Evolutionary conservation across 129 eudicot genomes (phyloP).

Genomic region (Flaveria sonorensis): DNA sequence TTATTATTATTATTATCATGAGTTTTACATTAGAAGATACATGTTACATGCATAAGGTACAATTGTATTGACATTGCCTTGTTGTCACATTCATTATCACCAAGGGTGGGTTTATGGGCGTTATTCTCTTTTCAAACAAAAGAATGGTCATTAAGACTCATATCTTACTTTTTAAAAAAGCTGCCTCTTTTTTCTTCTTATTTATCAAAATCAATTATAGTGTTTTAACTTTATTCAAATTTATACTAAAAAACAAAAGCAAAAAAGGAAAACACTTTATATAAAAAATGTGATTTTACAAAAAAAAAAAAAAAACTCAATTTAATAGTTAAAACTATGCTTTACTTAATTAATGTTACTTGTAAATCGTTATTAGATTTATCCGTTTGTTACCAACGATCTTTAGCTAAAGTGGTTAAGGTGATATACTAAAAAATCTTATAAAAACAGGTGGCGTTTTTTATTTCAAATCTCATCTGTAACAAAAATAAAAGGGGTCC

Average conservation of each 20-base stretch:
- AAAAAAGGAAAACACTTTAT: not conserved
- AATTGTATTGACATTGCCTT: constrained; percentile 24
- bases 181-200: constrained; percentile 15
- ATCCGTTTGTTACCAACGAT: no score
- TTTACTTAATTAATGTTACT: no score
- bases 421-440: no score
- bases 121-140: constrained; percentile 28
- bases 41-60: constrained; percentile 15
- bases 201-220: constrained; percentile 15
- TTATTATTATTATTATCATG: no score
- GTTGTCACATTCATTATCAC: constrained; percentile 40
- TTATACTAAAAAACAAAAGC: not conserved
- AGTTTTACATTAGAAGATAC: not conserved
- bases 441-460: no score
- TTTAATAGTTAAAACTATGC: no score
- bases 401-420: no score
- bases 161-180: constrained; percentile 9
- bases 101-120: constrained; percentile 40
- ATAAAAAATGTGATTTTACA: not conserved
- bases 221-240: constrained; percentile 16
- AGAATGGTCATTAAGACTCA: constrained; percentile 38
- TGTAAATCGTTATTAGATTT: no score
- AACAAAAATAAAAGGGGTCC: no score
- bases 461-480: no score
- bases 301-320: not conserved